Conservation (phyloP, 2,329 filamentous ascomycete genomes). For the Cryphonectria carpinicola region DNA sequence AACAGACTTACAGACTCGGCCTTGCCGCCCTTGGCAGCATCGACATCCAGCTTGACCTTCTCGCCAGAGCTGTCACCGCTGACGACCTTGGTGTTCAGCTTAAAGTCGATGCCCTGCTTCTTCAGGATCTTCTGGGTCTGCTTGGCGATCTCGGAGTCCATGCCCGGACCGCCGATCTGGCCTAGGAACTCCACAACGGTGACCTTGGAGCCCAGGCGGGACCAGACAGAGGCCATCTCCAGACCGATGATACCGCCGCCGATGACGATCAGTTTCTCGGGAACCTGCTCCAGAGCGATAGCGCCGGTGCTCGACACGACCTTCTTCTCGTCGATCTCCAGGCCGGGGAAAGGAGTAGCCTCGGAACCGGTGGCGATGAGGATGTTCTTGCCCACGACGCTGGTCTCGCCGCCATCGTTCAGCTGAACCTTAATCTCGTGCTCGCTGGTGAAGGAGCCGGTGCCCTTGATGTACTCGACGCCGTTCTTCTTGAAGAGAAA, state of each 20-base stretch:
- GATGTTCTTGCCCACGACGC: slow-evolving; percentile 91
- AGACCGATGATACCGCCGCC: slow-evolving; percentile 98
- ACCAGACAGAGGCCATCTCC: slow-evolving; percentile 99
- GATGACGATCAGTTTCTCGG: slow-evolving; percentile 96
- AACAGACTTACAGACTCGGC: slow-evolving; percentile 72
- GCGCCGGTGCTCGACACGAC: slow-evolving; percentile 96
- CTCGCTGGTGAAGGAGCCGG: slow-evolving; percentile 83
- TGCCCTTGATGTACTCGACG: slow-evolving; percentile 96
- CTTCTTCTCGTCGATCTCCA: slow-evolving; percentile 96
- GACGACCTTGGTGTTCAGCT: slow-evolving; percentile 93
- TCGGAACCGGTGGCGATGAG: slow-evolving; percentile 96
- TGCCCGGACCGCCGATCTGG: slow-evolving; percentile 96
- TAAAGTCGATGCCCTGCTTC: slow-evolving; percentile 99
- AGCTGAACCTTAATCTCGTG: slow-evolving; percentile 91
- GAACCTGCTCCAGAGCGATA: slow-evolving; percentile 84
- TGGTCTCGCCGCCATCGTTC: slow-evolving; percentile 88
- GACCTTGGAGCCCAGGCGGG: slow-evolving; percentile 87
- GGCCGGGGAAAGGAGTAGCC: slow-evolving; percentile 92
- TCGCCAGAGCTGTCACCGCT: slow-evolving; percentile 81
- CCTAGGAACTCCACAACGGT: slow-evolving; percentile 96
- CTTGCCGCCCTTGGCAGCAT: slow-evolving; percentile 96
- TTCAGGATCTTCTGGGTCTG: slow-evolving; percentile 86
- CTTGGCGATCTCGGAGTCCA: slow-evolving; percentile 95
- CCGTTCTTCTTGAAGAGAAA: slow-evolving; percentile 99
- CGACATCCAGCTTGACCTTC: slow-evolving; percentile 79